Evolutionary conservation across 2,329 filamentous ascomycete species (phyloP), one percentile per base, ranked within the genome.

Genomic region (Penicillium sp.): DNA sequence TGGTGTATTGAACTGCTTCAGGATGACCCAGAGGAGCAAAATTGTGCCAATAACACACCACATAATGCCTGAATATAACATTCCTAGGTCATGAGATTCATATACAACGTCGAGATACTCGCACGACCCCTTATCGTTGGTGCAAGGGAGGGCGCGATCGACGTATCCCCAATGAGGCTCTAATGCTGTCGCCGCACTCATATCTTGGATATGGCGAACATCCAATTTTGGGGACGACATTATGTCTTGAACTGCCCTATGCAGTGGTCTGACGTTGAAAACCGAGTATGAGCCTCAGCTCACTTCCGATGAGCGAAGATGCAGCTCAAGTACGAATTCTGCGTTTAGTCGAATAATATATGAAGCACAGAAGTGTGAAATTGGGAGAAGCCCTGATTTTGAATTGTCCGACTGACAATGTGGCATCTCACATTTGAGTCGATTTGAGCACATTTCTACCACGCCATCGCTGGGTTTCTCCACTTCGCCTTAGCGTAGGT

Each of bases 91-190:
- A 64, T 85, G 82, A 58, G 75, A 77, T 50, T 72, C 72, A 61
- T 85, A 85, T 12, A 84, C 80, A 4, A 73, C 73, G 61, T 83
- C 81, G 28, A 85, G 74, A 65, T 87, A 87, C 35, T 71, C 77
- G 66, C 84, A 87, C 5, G 81, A 81, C 1, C 82, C 83, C 0
- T 73, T 64, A 67, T 86, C 84, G 57, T 78, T 85, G 25, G 76
- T 80, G 67, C 84, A 87, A 25, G 84, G 84, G 0, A 84, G 48
- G 1, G 78, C 74, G 19, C 83, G 78, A 50, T 75, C 73, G 2
- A 75, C 72, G 64, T 86, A 86, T 0, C 81, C 84, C 83, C 83
- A 87, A 62, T 85, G 80, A 45, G 72, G 73, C 62, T 77, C 73
- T 37, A 22, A 79, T 51, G 59, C 53, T 30, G 73, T 77, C 30